phyloP scores from a whole-genome alignment of 768 basidiomycete genomes.

The Podaxis sp. region DNA sequence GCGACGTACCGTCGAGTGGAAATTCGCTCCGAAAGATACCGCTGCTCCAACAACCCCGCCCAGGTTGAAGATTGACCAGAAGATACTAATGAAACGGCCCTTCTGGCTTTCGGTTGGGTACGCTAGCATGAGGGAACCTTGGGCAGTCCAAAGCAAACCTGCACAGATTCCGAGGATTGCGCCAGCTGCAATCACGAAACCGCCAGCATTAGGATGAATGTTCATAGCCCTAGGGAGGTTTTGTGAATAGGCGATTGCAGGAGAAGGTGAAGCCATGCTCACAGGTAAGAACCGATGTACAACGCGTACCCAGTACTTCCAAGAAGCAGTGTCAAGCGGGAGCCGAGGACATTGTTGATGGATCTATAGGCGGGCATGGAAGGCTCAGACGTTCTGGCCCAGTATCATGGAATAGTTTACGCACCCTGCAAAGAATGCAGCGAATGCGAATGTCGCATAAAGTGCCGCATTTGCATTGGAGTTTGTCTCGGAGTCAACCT shows the following conservation, averaged over 20 bases:
- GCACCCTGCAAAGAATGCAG: slow-evolving; percentile 59
- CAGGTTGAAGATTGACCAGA: slow-evolving; percentile 84
- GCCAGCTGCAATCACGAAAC: slow-evolving; percentile 70
- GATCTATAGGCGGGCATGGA: slow-evolving; percentile 40
- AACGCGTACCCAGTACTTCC: slow-evolving; percentile 77
- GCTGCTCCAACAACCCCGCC: slow-evolving; percentile 78
- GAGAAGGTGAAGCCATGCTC: slow-evolving; percentile 22
- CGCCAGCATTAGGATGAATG: slow-evolving; percentile 58
- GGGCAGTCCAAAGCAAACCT: slow-evolving; percentile 76
- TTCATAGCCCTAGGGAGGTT: slow-evolving; percentile 53
- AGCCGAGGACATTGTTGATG: slow-evolving; percentile 80
- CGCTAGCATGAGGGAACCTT: slow-evolving; percentile 82
- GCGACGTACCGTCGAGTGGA: slow-evolving; percentile 51
- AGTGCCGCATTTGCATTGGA: slow-evolving; percentile 71
- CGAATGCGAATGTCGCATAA: slow-evolving; percentile 52
- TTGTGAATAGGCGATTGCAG: not conserved
- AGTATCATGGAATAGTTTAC: slow-evolving; percentile 15
- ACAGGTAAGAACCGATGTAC: slow-evolving; percentile 76
- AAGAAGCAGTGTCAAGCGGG: slow-evolving; percentile 66
- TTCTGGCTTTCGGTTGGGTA: slow-evolving; percentile 82
- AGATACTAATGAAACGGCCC: slow-evolving; percentile 73
- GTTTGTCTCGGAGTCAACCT: slow-evolving; percentile 60
- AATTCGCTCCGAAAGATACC: slow-evolving; percentile 72
- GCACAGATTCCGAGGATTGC: slow-evolving; percentile 73
- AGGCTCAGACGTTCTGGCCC: not conserved